phyloP scores from a whole-genome alignment of 73 alveolate species.

The Stentor roeselii region DNA sequence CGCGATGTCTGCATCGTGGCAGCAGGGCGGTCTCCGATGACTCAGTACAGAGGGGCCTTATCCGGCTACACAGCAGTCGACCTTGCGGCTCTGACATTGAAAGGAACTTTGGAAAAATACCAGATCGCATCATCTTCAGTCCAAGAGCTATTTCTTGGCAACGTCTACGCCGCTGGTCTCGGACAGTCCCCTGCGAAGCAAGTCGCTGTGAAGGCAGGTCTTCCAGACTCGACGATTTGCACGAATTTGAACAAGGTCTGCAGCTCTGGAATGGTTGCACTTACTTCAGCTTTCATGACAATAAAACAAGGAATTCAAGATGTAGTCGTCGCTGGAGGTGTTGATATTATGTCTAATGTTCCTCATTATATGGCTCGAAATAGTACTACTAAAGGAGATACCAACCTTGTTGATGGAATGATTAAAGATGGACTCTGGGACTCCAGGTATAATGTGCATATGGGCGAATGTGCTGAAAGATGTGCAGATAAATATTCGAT shows the following conservation, averaged over 20 bases:
- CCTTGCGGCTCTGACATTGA: slow-evolving; percentile 18
- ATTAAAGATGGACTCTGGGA: slow-evolving; percentile 27
- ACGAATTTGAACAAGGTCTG: slow-evolving; percentile 41
- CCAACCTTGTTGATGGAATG: not conserved
- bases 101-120: slow-evolving; percentile 3
- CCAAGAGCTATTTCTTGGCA: slow-evolving; percentile 25
- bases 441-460: slow-evolving; percentile 28
- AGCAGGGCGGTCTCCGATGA: slow-evolving; percentile 8
- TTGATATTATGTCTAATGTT: slow-evolving; percentile 79
- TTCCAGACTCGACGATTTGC: not conserved
- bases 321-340: slow-evolving; percentile 76
- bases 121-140: not conserved
- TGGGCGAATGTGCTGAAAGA: slow-evolving; percentile 78
- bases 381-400: slow-evolving; percentile 23
- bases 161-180: slow-evolving; percentile 23
- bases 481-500: slow-evolving; percentile 50
- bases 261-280: slow-evolving; percentile 83
- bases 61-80: slow-evolving; percentile 22
- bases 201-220: slow-evolving; percentile 28
- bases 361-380: slow-evolving; percentile 62
- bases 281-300: slow-evolving; percentile 69
- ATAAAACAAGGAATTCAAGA: slow-evolving; percentile 74
- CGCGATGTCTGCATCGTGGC: slow-evolving; percentile 21
- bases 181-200: slow-evolving; percentile 23
- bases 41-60: slow-evolving; percentile 4